phyloP scores from a whole-genome alignment of 371 early-diverging fungal species.

The Actinomortierella wolfii region DNA sequence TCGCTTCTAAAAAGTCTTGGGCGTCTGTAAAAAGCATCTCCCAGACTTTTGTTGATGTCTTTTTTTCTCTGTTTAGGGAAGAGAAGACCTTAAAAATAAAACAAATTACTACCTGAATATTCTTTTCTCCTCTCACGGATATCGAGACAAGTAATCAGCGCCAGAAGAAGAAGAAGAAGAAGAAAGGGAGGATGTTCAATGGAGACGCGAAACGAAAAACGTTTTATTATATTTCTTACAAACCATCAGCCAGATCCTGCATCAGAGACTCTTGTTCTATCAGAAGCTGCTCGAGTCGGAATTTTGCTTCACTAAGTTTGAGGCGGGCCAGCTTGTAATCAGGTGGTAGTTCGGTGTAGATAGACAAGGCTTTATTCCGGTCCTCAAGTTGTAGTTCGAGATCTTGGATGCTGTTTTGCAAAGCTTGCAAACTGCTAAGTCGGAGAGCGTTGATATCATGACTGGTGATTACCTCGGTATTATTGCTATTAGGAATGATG shows the following conservation, averaged over 20 bases:
- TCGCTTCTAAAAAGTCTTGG: too few species aligned
- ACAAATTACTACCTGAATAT: too few species aligned
- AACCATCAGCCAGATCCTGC: constrained; percentile 21
- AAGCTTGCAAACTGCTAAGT: not conserved
- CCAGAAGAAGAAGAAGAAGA: too few species aligned
- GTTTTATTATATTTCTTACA: constrained; percentile 5
- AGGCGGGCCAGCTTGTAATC: constrained; percentile 32
- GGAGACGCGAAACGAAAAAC: too few species aligned
- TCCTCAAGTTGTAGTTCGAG: not conserved
- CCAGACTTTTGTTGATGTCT: too few species aligned
- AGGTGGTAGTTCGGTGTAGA: not conserved
- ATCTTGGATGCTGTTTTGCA: too few species aligned
- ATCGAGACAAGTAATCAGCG: too few species aligned
- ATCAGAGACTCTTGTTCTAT: constrained; percentile 23
- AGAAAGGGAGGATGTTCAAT: too few species aligned
- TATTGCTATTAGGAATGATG: constrained; percentile 12
- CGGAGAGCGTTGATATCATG: not conserved
- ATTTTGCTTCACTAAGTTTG: constrained; percentile 21
- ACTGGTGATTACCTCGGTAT: constrained; percentile 36
- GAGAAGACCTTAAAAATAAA: too few species aligned
- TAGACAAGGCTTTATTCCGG: not conserved
- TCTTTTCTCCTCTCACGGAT: too few species aligned
- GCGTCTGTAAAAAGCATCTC: too few species aligned
- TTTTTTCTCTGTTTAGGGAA: too few species aligned
- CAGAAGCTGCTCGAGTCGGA: constrained; percentile 18